A percentile compares a stretch with the other conserved stretches of the same genome.
phyloP scores from a whole-genome alignment of 2,329 filamentous ascomycete genomes.

The Trichophyton equinum region DNA sequence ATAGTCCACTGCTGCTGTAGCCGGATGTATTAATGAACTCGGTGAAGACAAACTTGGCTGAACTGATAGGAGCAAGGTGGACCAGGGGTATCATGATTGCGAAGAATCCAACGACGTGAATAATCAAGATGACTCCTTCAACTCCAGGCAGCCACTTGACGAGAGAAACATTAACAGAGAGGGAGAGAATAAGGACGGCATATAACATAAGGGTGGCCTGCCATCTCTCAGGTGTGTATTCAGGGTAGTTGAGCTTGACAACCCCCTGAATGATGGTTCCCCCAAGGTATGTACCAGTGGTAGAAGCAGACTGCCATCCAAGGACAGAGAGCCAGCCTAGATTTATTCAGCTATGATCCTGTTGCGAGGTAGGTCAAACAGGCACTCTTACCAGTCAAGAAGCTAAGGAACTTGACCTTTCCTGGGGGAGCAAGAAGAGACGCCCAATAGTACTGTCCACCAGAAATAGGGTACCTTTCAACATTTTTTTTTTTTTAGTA shows the following conservation, averaged over 20 bases:
- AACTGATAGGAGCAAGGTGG: slow-evolving; percentile 1
- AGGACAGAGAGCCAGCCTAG: slow-evolving; percentile 21
- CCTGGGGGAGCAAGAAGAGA: slow-evolving; percentile 33
- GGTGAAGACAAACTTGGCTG: slow-evolving; percentile 1
- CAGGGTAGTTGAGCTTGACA: slow-evolving; percentile 20
- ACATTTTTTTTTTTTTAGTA: background rate
- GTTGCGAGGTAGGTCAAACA: slow-evolving; percentile 18
- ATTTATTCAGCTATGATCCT: slow-evolving; percentile 15
- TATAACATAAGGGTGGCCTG: slow-evolving; percentile 28
- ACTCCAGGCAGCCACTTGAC: slow-evolving; percentile 20
- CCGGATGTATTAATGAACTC: background rate
- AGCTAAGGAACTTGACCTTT: slow-evolving; percentile 34
- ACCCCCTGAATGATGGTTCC: slow-evolving; percentile 25
- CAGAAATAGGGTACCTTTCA: slow-evolving; percentile 29
- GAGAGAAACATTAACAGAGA: slow-evolving; percentile 18
- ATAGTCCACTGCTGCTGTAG: background rate
- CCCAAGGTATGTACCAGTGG: slow-evolving; percentile 17
- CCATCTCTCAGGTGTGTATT: slow-evolving; percentile 24
- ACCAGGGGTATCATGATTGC: slow-evolving; percentile 31
- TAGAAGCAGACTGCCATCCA: slow-evolving; percentile 21
- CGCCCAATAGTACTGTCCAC: slow-evolving; percentile 32
- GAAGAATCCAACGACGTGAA: slow-evolving; percentile 33
- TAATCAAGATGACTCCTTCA: slow-evolving; percentile 21
- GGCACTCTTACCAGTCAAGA: slow-evolving; percentile 19
- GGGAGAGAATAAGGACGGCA: slow-evolving; percentile 21